Evolutionary conservation across 441 rosid species (phyloP).

Genomic region (Pelargonium cotyledonis): DNA sequence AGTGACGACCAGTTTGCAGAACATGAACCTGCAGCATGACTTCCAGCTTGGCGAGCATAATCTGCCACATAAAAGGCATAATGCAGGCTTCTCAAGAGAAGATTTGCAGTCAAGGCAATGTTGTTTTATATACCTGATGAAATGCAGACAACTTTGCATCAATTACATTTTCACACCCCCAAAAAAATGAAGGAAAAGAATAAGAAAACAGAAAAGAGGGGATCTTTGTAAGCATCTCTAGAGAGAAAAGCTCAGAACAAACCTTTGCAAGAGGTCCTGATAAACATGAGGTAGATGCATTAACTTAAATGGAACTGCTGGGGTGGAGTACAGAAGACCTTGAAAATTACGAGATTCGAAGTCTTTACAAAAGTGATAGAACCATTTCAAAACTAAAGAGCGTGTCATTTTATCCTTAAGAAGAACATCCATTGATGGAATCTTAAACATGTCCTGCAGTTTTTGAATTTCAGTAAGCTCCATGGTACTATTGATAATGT

Average conservation of each 20-base stretch:
- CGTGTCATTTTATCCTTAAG: constrained; percentile 51
- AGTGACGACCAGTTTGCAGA: constrained; percentile 15
- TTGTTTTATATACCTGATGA: constrained; percentile 72
- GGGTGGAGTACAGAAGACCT: constrained; percentile 40
- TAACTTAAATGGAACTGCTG: constrained; percentile 78
- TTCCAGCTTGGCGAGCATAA: constrained; percentile 77
- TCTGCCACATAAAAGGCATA: constrained; percentile 92
- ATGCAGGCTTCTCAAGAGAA: constrained; percentile 60
- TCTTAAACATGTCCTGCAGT: constrained; percentile 70
- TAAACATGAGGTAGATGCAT: constrained; percentile 78
- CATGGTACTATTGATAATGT: constrained; percentile 32
- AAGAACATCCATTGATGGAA: constrained; percentile 57
- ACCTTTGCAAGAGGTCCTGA: constrained; percentile 91
- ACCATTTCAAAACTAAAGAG: constrained; percentile 55
- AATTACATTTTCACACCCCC: constrained; percentile 10
- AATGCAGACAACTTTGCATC: constrained; percentile 21
- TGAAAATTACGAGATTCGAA: constrained; percentile 32
- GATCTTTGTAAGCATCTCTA: constrained; percentile 5
- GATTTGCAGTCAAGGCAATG: constrained; percentile 58
- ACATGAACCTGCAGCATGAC: constrained; percentile 80
- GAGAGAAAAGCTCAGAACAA: constrained; percentile 23
- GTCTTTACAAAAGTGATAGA: constrained; percentile 55
- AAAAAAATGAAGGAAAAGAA: neutral
- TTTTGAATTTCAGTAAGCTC: constrained; percentile 62
- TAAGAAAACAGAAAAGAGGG: neutral